Evolutionary conservation across 2,329 filamentous ascomycete genomes (phyloP), one percentile per base, ranked within the genome.

Genomic region (Acarospora socialis): DNA sequence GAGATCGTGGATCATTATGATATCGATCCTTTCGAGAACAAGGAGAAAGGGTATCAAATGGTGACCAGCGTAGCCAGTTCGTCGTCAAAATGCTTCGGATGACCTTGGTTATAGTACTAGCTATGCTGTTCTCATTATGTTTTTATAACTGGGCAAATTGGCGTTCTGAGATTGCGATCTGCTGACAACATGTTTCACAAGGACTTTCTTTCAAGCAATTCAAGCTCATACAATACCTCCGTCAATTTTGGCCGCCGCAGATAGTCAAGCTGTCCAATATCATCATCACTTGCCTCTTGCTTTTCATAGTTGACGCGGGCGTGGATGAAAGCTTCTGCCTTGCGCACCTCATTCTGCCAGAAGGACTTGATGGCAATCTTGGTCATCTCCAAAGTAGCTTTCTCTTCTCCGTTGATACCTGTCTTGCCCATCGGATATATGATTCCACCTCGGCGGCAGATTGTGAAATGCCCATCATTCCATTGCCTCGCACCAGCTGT

Each of bases 401-500:
- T 12, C 6, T 12, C 6, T 27, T 27, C 24, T 27, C 24, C 24
- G n/a, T 27, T 27, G 6, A 27, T 6, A 27, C 24, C 24, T 27
- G 24, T 27, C n/a, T 27, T 27, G 6, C 24, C 24, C 8, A 27
- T 12, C 6, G 24, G 24, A 12, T 13, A 27, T 6, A 27, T 15
- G 12, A 13, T 27, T 27, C 24, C 24, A 8, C 24, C 24, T 6
- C 24, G 24, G n/a, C 24, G 24, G 16, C 16, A 27, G 8, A 27
- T 12, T 15, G 13, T 27, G 6, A 27, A 13, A 15, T 27, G 24
- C 6, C 24, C 24, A 15, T 27, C 24, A 13, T 27, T 27, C 24
- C 24, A 27, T 27, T 27, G 12, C 16, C 24, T 27, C 16, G 24
- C 24, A 13, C 24, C 24, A 6, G 53, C 48, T 1, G 68, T 72